phyloP scores from a whole-genome alignment of 208 protist species.

The Lotmaria passim region DNA sequence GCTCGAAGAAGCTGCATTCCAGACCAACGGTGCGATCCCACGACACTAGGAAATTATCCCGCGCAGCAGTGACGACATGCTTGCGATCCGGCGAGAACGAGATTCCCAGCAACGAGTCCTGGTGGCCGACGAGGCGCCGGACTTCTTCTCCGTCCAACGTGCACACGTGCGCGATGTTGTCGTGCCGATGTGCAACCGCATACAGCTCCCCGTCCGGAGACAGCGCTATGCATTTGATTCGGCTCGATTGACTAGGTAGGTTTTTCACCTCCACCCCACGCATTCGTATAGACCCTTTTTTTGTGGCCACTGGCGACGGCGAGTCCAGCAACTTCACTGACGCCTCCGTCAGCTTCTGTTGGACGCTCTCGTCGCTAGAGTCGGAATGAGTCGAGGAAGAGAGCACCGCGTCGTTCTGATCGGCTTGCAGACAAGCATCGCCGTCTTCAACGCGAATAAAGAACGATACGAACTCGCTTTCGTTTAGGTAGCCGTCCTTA shows the following conservation, averaged over 20 bases:
- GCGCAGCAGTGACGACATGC: slow-evolving; percentile 55
- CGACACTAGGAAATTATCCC: slow-evolving; percentile 51
- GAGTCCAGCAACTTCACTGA: slow-evolving; percentile 2
- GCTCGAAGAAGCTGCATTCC: slow-evolving; percentile 53
- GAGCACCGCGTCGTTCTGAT: slow-evolving; percentile 23
- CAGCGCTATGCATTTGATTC: slow-evolving; percentile 66
- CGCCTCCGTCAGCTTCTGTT: background rate
- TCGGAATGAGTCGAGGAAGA: background rate
- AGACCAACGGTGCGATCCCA: slow-evolving; percentile 65
- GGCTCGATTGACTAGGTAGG: slow-evolving; percentile 40
- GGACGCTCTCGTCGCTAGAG: slow-evolving; percentile 8
- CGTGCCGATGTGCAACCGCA: slow-evolving; percentile 60
- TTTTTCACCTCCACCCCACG: slow-evolving; percentile 39
- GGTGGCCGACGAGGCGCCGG: slow-evolving; percentile 49
- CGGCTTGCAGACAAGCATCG: slow-evolving; percentile 31
- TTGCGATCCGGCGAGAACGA: slow-evolving; percentile 65
- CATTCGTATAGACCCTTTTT: slow-evolving; percentile 15
- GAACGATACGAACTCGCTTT: slow-evolving; percentile 47
- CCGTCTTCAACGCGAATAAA: slow-evolving; percentile 35
- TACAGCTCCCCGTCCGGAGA: slow-evolving; percentile 45
- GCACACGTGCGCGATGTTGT: slow-evolving; percentile 61
- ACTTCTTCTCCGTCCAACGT: slow-evolving; percentile 47
- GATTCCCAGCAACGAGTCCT: slow-evolving; percentile 53
- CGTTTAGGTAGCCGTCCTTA: slow-evolving; percentile 42
- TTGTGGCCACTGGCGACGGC: background rate